Percentiles rank a stretch among this genome's conserved stretches.
These are phyloP conservation scores for Kockovaella imperatae DNA, from an alignment of 768 basidiomycete species.

Conservation along the genomic window DNA sequence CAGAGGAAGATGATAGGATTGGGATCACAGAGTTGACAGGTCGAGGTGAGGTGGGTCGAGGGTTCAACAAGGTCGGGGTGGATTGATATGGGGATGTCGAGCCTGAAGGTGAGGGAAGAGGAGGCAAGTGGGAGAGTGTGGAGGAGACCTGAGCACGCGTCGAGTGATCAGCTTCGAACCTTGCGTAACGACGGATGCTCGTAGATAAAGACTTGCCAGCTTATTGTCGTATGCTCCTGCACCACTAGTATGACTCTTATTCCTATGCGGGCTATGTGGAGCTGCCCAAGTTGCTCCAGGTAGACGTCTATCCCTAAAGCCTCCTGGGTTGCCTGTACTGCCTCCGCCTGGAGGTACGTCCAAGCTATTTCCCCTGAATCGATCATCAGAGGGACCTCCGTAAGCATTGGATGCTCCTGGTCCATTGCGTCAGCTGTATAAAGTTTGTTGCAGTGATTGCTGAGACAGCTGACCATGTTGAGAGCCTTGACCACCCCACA, in stretches of 20 bases:
- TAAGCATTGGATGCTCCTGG: too few species aligned
- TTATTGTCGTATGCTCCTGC: constrained; percentile 41
- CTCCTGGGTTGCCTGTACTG: constrained; percentile 4
- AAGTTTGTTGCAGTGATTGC: neutral
- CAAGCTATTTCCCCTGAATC: neutral
- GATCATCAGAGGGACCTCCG: too few species aligned
- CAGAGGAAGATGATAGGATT: constrained; percentile 7
- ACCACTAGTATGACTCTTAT: constrained; percentile 5
- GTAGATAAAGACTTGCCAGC: constrained; percentile 36
- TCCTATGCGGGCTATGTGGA: constrained; percentile 10
- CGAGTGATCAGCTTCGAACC: too few species aligned
- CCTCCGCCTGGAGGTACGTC: constrained; percentile 3
- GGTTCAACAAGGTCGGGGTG: constrained; percentile 2
- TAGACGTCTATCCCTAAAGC: constrained; percentile 3
- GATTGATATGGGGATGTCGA: neutral
- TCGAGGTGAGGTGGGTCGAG: constrained; percentile 10
- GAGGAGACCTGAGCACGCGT: constrained; percentile 25
- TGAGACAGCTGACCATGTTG: neutral
- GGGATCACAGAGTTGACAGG: constrained; percentile 13
- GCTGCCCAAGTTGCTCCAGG: neutral
- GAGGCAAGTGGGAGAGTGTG: constrained; percentile 34
- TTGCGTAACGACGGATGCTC: too few species aligned
- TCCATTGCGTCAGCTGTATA: neutral
- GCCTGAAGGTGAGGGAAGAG: constrained; percentile 14
- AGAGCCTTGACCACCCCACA: neutral